phyloP scores from a whole-genome alignment of 1,284 basidiomycete species.

The Kwoniella shivajii region DNA sequence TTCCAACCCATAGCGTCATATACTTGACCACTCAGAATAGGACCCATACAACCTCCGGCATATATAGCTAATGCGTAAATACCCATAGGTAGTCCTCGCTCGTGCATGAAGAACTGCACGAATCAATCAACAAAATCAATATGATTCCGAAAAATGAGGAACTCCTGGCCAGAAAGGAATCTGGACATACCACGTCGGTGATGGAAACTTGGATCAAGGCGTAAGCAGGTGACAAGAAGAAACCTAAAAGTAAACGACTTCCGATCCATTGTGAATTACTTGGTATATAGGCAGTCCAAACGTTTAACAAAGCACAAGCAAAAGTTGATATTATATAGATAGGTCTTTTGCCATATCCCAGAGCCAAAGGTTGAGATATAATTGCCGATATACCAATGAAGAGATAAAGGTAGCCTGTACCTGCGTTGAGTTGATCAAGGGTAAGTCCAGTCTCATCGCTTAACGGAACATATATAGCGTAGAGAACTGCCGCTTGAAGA shows the following conservation, averaged over 20 bases:
- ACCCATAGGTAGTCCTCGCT: slow-evolving; percentile 28
- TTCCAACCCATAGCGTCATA: slow-evolving; percentile 29
- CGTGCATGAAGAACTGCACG: slow-evolving; percentile 38
- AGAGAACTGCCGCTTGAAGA: slow-evolving; percentile 19
- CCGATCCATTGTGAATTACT: slow-evolving; percentile 24
- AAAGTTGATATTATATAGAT: slow-evolving; percentile 21
- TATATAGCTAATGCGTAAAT: slow-evolving; percentile 27
- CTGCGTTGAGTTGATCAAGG: slow-evolving; percentile 31
- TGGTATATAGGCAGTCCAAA: slow-evolving; percentile 23
- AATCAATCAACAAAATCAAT: background rate
- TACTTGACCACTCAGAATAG: slow-evolving; percentile 30
- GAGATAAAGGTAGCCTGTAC: slow-evolving; percentile 32
- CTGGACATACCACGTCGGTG: slow-evolving; percentile 28
- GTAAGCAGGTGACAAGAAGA: slow-evolving; percentile 25
- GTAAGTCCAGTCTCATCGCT: slow-evolving; percentile 24
- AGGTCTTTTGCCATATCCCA: slow-evolving; percentile 34
- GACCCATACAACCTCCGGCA: slow-evolving; percentile 23
- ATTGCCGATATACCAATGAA: slow-evolving; percentile 23
- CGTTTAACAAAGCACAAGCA: slow-evolving; percentile 5
- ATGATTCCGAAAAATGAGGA: background rate
- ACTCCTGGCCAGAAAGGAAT: background rate
- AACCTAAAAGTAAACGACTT: slow-evolving; percentile 19
- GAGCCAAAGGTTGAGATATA: slow-evolving; percentile 22
- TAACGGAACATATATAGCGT: slow-evolving; percentile 30
- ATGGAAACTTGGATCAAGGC: slow-evolving; percentile 29